Percentiles rank a stretch among this genome's conserved stretches.
Conservation (phyloP, 257 asterid species). For the Salvia hispanica region DNA sequence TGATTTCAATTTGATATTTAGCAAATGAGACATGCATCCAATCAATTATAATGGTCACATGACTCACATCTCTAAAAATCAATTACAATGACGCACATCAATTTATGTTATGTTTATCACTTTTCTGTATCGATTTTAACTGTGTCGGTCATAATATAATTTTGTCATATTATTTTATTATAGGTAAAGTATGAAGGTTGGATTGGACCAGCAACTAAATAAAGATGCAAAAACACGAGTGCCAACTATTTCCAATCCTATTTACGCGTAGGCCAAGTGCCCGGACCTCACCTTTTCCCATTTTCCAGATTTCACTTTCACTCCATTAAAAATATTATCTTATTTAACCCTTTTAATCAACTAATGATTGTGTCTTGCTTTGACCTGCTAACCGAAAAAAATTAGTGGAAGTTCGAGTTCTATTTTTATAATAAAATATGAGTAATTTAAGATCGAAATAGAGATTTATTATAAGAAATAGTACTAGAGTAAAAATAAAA, state of each 20-base stretch:
- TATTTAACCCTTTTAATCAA: not conserved
- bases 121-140: not conserved
- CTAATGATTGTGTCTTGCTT: no score
- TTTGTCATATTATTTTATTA: not conserved
- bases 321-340: not conserved
- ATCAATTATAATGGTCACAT: not conserved
- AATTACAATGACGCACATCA: no score
- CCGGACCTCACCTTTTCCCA: not conserved
- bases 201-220: slow-evolving; percentile 17
- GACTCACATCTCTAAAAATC: no score
- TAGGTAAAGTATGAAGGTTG: not conserved
- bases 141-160: slow-evolving; percentile 9
- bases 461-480: no score
- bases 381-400: no score
- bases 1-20: no score
- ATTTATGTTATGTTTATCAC: no score
- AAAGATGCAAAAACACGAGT: not conserved
- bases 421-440: no score
- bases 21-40: not conserved
- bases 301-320: slow-evolving; percentile 11
- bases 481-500: no score
- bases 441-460: no score
- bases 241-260: slow-evolving; percentile 29
- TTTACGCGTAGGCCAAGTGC: not conserved
- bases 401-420: no score